Evolutionary conservation across 1,284 basidiomycete species (phyloP).

Genomic region (Inonotus hispidus): DNA sequence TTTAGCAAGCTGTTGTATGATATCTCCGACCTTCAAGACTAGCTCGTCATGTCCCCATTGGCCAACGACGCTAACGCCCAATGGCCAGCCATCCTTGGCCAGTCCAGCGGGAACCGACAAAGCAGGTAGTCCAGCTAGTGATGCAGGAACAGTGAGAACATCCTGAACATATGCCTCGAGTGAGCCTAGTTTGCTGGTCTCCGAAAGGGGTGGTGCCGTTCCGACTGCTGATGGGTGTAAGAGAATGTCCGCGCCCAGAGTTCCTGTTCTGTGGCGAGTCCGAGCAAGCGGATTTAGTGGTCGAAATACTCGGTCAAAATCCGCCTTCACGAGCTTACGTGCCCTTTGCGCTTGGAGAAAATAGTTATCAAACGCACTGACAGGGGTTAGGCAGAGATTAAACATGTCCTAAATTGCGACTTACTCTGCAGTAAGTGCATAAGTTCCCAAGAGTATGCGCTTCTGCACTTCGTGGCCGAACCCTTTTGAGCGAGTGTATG

Average conservation of each 20-base stretch:
- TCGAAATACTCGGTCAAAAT: slow-evolving; percentile 72
- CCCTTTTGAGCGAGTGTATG: slow-evolving; percentile 51
- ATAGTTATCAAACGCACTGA: slow-evolving; percentile 92
- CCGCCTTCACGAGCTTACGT: slow-evolving; percentile 62
- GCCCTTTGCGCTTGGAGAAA: slow-evolving; percentile 89
- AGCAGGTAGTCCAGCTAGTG: slow-evolving; percentile 83
- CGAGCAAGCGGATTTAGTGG: slow-evolving; percentile 41
- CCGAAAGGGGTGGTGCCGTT: slow-evolving; percentile 59
- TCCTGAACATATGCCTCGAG: slow-evolving; percentile 82
- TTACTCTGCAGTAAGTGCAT: slow-evolving; percentile 88
- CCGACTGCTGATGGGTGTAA: slow-evolving; percentile 82
- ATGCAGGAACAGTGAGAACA: slow-evolving; percentile 87
- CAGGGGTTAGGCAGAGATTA: neutral
- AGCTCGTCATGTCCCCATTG: slow-evolving; percentile 86
- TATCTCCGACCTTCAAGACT: slow-evolving; percentile 36
- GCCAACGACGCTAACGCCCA: slow-evolving; percentile 81
- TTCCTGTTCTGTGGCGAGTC: slow-evolving; percentile 8
- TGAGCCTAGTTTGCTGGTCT: slow-evolving; percentile 19
- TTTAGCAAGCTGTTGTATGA: neutral
- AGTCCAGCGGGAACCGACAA: slow-evolving; percentile 64
- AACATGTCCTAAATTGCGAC: slow-evolving; percentile 26
- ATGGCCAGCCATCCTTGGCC: slow-evolving; percentile 68
- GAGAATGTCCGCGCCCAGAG: slow-evolving; percentile 66
- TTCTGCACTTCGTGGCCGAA: slow-evolving; percentile 88
- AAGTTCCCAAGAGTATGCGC: slow-evolving; percentile 88